Base-by-base conservation (phyloP, 2,329 filamentous ascomycete genomes). In the Plectosphaerella plurivora region DNA sequence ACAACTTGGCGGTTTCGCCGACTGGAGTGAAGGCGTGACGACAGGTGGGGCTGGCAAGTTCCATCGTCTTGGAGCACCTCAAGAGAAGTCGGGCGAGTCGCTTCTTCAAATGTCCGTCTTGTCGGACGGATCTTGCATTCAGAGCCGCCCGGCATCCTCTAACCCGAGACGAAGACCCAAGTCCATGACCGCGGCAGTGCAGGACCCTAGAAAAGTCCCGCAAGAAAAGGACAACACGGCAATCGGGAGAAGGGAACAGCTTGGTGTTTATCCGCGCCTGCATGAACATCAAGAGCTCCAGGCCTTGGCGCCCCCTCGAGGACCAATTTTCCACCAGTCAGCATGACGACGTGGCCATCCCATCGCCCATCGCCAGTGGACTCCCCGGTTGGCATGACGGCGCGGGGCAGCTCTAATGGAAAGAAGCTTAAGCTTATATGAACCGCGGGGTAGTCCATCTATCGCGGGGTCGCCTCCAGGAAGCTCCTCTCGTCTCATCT, bases 371-470 rank as follows among this genome's bases (percentile, higher is more conserved):
- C n/a, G n/a, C 6, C n/a, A 12, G 16, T 20, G 16, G 41, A n/a
- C 18, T 44, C 37, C 37, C n/a, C 9, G 41, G 41, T 44, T 44
- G 41, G 18, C 41, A 18, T 44, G 10, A 18, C 41, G 15, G n/a
- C 41, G 41, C 41, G 41, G 41, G 41, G 41, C 41, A 44, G 41
- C 18, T 16, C n/a, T 18, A 18, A 18, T 20, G 8, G 18, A 44
- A 44, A 44, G 41, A 44, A 44, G 41, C 41, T 44, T 44, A 44
- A 44, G 41, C 41, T 44, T 44, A 44, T 44, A 44, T 44, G 41
- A 44, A 44, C n/a, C 16, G 41, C 41, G 41, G 41, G 41, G 41
- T 12, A 15, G 15, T 16, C 37, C 37, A 41, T 44, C 5, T 3
- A 12, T 18, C 15, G 37, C 37, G 14, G 37, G 15, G 37, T 39